Evolutionary conservation across 2,329 filamentous ascomycete species (phyloP).

Genomic region (Cladophialophora psammophila): DNA sequence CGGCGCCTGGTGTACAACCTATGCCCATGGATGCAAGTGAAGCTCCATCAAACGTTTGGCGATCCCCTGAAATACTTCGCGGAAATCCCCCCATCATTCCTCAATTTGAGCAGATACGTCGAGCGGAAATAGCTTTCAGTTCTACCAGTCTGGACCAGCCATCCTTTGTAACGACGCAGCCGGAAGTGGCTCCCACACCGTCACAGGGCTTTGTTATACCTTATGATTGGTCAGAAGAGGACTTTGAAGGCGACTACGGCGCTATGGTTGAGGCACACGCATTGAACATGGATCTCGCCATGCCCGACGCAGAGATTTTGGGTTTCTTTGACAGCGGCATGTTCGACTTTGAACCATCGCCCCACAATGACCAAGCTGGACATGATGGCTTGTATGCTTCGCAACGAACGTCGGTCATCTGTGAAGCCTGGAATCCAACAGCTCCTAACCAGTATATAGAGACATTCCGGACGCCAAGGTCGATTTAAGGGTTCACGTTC

Average conservation of each 20-base stretch:
- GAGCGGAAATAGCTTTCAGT: background rate
- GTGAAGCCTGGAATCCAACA: conserved; percentile 7
- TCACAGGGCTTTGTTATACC: conserved; percentile 2
- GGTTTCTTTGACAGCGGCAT: conserved; percentile 23
- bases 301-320: conserved; percentile 24
- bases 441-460: conserved; percentile 15
- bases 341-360: conserved; percentile 24
- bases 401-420: background rate
- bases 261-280: conserved; percentile 31
- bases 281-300: conserved; percentile 32
- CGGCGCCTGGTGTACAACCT: conserved; percentile 25
- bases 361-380: conserved; percentile 13
- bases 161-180: background rate
- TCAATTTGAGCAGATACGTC: background rate
- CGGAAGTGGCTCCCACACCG: background rate
- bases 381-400: background rate
- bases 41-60: conserved; percentile 17
- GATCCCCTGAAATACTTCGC: conserved; percentile 1
- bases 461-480: background rate
- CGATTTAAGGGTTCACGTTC: conserved; percentile 1
- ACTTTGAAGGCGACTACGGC: conserved; percentile 26
- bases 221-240: conserved; percentile 18
- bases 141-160: background rate
- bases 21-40: conserved; percentile 4
- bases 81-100: background rate